phyloP scores from a whole-genome alignment of 2,329 filamentous ascomycete genomes.

The Aspergillus persii region DNA sequence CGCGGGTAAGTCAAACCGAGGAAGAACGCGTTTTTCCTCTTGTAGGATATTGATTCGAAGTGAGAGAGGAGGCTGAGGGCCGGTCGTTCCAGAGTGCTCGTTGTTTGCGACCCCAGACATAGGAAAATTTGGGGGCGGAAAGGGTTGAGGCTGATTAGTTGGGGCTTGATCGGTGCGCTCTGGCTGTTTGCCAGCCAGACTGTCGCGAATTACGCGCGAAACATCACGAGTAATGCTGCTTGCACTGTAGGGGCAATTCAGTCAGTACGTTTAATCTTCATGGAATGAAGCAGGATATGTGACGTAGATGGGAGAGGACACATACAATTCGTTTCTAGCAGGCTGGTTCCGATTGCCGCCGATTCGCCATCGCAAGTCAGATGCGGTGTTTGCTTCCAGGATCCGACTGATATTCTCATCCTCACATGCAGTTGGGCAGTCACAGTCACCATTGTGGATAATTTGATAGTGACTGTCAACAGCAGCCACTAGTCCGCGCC shows the following conservation, averaged over 20 bases:
- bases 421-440: slow-evolving; percentile 34
- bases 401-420: slow-evolving; percentile 37
- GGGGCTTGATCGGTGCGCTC: slow-evolving; percentile 10
- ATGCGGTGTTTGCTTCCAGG: slow-evolving; percentile 31
- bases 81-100: slow-evolving; percentile 1
- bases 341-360: slow-evolving; percentile 28
- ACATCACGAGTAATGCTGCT: slow-evolving; percentile 42
- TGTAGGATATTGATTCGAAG: slow-evolving; percentile 40
- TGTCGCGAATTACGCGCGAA: slow-evolving; percentile 42
- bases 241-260: slow-evolving; percentile 28
- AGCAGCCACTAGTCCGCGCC: slow-evolving; percentile 44
- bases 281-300: background rate
- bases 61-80: slow-evolving; percentile 24
- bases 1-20: slow-evolving; percentile 36
- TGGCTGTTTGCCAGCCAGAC: slow-evolving; percentile 26
- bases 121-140: slow-evolving; percentile 19
- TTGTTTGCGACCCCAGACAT: slow-evolving; percentile 12
- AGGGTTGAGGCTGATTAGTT: slow-evolving; percentile 16
- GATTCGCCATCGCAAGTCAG: slow-evolving; percentile 37
- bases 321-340: slow-evolving; percentile 44
- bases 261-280: slow-evolving; percentile 18
- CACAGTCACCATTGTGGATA: slow-evolving; percentile 35
- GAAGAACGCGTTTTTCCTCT: slow-evolving; percentile 39
- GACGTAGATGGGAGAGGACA: background rate
- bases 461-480: slow-evolving; percentile 45